A percentile compares a stretch with the other conserved stretches of the same genome.
Conservation (phyloP, 805 yeast genomes). For the Metschnikowia corniflorae region DNA sequence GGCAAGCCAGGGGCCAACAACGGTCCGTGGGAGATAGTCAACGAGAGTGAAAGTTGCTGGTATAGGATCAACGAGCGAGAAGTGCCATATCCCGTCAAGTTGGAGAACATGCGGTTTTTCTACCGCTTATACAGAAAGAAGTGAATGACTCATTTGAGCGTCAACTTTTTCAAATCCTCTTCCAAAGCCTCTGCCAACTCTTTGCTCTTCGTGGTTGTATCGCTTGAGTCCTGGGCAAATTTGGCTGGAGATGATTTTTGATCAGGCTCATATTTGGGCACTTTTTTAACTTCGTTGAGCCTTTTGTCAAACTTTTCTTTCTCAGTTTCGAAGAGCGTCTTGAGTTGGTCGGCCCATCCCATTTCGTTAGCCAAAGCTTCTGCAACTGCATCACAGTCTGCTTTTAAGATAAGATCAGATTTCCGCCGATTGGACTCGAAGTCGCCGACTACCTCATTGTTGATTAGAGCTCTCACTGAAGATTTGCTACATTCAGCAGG, state of each 20-base stretch:
- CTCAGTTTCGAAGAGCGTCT: constrained; percentile 29
- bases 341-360: constrained; percentile 64
- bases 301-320: constrained; percentile 5
- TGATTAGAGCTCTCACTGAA: constrained; percentile 62
- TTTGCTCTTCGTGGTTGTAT: no score
- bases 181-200: constrained; percentile 10
- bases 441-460: constrained; percentile 76
- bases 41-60: constrained; percentile 76
- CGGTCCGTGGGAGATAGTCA: constrained; percentile 66
- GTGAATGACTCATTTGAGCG: constrained; percentile 15
- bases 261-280: no score
- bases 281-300: not conserved
- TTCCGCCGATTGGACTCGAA: constrained; percentile 48
- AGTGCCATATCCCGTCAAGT: constrained; percentile 57
- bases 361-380: constrained; percentile 46
- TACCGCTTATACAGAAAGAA: constrained; percentile 66
- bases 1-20: constrained; percentile 40
- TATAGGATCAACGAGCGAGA: constrained; percentile 53
- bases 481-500: constrained; percentile 58
- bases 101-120: constrained; percentile 87
- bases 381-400: constrained; percentile 67
- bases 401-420: constrained; percentile 57
- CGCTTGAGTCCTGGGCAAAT: no score
- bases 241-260: no score
- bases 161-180: constrained; percentile 9